phyloP scores from a whole-genome alignment of 495 filamentous ascomycete genomes.

The Penicillium coffeae region DNA sequence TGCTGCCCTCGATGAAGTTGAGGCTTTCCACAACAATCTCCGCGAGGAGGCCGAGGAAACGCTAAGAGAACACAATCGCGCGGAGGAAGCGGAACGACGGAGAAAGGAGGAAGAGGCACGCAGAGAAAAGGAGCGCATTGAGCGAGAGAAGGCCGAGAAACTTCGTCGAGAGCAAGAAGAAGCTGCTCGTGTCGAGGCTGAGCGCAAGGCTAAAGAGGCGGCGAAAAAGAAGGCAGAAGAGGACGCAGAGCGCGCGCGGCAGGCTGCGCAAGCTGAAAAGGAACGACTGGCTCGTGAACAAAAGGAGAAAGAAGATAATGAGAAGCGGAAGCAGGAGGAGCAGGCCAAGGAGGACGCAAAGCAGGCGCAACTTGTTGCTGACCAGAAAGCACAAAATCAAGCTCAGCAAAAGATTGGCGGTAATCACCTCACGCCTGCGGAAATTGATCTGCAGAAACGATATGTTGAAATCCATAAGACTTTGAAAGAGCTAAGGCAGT shows the following conservation, averaged over 20 bases:
- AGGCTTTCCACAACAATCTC: slow-evolving; percentile 59
- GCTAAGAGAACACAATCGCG: slow-evolving; percentile 30
- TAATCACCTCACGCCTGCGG: slow-evolving; percentile 22
- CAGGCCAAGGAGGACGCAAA: slow-evolving; percentile 33
- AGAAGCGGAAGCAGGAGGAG: slow-evolving; percentile 36
- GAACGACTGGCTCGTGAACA: slow-evolving; percentile 54
- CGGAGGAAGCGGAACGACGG: slow-evolving; percentile 32
- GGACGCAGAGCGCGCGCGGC: slow-evolving; percentile 39
- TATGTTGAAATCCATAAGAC: slow-evolving; percentile 68
- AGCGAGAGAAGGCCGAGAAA: slow-evolving; percentile 37
- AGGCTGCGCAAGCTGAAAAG: slow-evolving; percentile 45
- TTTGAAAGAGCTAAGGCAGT: slow-evolving; percentile 67
- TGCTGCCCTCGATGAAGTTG: slow-evolving; percentile 59
- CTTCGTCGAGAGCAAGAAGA: slow-evolving; percentile 33
- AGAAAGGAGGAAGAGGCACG: slow-evolving; percentile 34
- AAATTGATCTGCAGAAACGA: slow-evolving; percentile 47
- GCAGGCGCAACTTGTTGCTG: slow-evolving; percentile 33
- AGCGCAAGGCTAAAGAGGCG: slow-evolving; percentile 43
- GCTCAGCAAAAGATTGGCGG: slow-evolving; percentile 29
- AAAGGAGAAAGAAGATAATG: slow-evolving; percentile 34
- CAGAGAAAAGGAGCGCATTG: slow-evolving; percentile 34
- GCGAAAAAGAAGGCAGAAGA: slow-evolving; percentile 33
- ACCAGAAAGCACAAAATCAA: slow-evolving; percentile 27
- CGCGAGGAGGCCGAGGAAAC: slow-evolving; percentile 54
- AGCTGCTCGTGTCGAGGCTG: slow-evolving; percentile 38